These are phyloP conservation scores for Aaosphaeria arxii DNA, from an alignment of 2,329 filamentous ascomycete species.

Conservation along the genomic window DNA sequence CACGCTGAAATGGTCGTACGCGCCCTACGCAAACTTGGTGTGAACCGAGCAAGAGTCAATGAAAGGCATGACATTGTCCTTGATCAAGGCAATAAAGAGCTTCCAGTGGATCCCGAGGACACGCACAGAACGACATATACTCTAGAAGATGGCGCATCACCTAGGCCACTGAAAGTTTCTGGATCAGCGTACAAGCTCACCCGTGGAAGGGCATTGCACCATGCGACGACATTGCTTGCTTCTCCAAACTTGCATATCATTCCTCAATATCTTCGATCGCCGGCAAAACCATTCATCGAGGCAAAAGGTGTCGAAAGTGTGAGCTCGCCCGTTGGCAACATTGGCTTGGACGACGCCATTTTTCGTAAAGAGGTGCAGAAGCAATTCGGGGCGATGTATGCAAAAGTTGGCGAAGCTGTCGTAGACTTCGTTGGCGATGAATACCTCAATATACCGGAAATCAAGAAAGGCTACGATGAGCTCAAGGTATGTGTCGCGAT, in stretches of 20 bases:
- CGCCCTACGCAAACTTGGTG: slow-evolving; percentile 64
- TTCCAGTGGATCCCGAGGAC: slow-evolving; percentile 31
- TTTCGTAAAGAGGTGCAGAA: slow-evolving; percentile 48
- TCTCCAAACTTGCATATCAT: slow-evolving; percentile 73
- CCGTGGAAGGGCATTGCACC: slow-evolving; percentile 75
- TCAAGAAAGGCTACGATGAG: slow-evolving; percentile 62
- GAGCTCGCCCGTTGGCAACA: slow-evolving; percentile 77
- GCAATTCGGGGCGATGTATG: slow-evolving; percentile 67
- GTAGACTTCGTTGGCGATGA: slow-evolving; percentile 53
- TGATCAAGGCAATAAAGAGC: slow-evolving; percentile 44
- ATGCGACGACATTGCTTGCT: slow-evolving; percentile 82
- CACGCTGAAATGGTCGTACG: slow-evolving; percentile 91
- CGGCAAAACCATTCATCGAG: slow-evolving; percentile 71
- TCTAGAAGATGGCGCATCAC: slow-evolving; percentile 21
- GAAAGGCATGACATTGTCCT: slow-evolving; percentile 91
- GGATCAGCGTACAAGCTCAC: slow-evolving; percentile 96
- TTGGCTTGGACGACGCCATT: slow-evolving; percentile 54
- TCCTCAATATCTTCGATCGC: slow-evolving; percentile 70
- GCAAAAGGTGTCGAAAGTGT: slow-evolving; percentile 90
- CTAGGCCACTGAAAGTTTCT: slow-evolving; percentile 68
- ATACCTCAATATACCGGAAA: slow-evolving; percentile 49
- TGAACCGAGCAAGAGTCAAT: slow-evolving; percentile 70
- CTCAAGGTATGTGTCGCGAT: slow-evolving; percentile 50
- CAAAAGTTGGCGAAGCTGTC: slow-evolving; percentile 36
- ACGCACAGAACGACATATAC: slow-evolving; percentile 46